A percentile compares a stretch with the other conserved stretches of the same genome.
These are phyloP conservation scores for Komagataella phaffii DNA, from an alignment of 805 yeast genomes.

Conservation along the genomic window DNA sequence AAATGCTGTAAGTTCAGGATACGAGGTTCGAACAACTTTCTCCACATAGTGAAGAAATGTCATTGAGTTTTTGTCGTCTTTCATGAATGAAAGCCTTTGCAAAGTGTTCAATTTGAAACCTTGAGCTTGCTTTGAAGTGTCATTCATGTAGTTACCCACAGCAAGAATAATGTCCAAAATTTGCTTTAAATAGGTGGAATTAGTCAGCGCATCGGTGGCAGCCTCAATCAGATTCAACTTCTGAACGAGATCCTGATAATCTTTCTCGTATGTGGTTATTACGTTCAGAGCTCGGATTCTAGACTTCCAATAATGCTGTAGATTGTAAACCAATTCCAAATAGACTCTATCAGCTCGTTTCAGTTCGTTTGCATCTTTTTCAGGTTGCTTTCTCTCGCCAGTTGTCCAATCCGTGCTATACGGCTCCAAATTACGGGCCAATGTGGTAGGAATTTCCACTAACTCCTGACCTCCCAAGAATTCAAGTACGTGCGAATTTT, in stretches of 20 bases:
- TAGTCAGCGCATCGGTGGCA: constrained; percentile 54
- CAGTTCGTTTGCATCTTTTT: constrained; percentile 61
- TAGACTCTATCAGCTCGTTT: constrained; percentile 82
- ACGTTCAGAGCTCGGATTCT: constrained; percentile 75
- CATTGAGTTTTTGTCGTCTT: constrained; percentile 77
- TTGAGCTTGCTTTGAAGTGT: constrained; percentile 76
- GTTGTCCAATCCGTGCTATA: constrained; percentile 63
- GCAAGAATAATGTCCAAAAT: constrained; percentile 76
- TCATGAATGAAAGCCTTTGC: constrained; percentile 79
- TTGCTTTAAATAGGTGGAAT: constrained; percentile 53
- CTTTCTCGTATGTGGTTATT: constrained; percentile 60
- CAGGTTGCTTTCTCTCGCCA: constrained; percentile 30
- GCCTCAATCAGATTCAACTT: constrained; percentile 61
- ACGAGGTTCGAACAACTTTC: constrained; percentile 67
- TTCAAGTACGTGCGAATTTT: constrained; percentile 65
- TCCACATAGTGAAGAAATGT: constrained; percentile 91
- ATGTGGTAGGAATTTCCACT: constrained; percentile 57
- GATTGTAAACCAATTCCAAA: constrained; percentile 68
- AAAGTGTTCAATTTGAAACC: constrained; percentile 89
- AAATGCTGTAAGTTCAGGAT: constrained; percentile 68
- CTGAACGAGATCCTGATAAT: constrained; percentile 54
- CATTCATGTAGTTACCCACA: constrained; percentile 96
- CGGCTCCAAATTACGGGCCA: constrained; percentile 66
- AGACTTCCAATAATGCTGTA: constrained; percentile 85
- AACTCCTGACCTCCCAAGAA: constrained; percentile 69